A percentile compares a stretch with the other conserved stretches of the same genome.
Evolutionary conservation across 2,329 filamentous ascomycete species (phyloP).

Genomic region (Cercospora sp.): DNA sequence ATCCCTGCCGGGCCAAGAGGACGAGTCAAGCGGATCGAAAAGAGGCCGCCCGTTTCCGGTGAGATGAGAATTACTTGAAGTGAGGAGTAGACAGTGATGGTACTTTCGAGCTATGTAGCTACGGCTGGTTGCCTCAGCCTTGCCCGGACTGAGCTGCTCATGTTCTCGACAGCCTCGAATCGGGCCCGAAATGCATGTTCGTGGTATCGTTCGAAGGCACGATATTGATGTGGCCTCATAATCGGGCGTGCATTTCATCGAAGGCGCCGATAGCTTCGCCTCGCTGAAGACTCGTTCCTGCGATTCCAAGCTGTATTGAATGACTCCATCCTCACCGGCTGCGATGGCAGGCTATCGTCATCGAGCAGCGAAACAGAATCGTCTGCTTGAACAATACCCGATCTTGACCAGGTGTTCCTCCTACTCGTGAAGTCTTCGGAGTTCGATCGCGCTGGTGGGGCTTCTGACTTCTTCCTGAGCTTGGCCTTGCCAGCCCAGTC

Average conservation of each 20-base stretch:
- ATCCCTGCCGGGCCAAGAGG: constrained; percentile 6
- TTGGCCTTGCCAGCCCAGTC: constrained; percentile 5
- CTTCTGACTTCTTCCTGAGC: background rate
- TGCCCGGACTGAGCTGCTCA: background rate
- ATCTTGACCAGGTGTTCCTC: background rate
- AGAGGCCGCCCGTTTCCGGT: constrained; percentile 9
- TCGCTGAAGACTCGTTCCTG: background rate
- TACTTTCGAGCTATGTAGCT: background rate
- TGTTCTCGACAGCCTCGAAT: background rate
- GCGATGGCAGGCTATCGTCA: background rate
- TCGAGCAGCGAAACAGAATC: background rate
- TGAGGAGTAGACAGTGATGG: background rate
- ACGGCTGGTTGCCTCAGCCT: background rate
- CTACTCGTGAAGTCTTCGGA: background rate
- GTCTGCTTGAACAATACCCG: background rate
- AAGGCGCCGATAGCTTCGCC: background rate
- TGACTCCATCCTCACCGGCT: background rate
- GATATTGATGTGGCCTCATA: background rate
- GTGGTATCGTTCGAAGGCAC: background rate
- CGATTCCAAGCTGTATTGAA: constrained; percentile 1
- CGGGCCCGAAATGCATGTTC: background rate
- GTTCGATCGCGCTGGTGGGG: background rate
- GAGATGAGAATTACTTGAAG: background rate
- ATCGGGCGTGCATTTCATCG: background rate
- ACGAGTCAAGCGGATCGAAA: background rate